Base-by-base conservation (phyloP, 2,329 filamentous ascomycete species). In the Colletotrichum sp. region DNA sequence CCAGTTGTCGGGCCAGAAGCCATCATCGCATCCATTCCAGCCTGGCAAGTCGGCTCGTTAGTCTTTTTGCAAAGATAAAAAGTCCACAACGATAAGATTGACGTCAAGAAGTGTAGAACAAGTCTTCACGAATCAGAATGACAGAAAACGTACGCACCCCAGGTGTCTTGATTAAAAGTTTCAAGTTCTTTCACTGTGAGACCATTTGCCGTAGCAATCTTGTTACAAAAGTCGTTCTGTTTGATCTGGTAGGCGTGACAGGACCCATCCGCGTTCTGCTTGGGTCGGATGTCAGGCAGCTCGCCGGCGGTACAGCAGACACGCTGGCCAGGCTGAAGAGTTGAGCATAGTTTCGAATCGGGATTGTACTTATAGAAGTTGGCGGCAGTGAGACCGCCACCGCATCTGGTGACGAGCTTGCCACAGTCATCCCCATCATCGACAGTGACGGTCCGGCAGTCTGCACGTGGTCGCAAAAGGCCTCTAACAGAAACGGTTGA, bases 131-230 rank as follows among this genome's bases (percentile, higher is more conserved):
- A 36, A 36, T 36, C 0, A 16, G 34, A 36, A 36, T 36, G 34
- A 36, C 34, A 49, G 18, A 6, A 44, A 44, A 16, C 2, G 16
- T 18, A 57, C 65, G 3, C 12, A 69, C 77, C 79, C 86, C 87
- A 89, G 7, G 86, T 88, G 13, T 73, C 80, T 21, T 79, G 83
- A 77, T 89, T 89, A 63, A 82, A 85, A 1, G 74, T 72, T 39
- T 85, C 81, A 6, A 89, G 79, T 1, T 87, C 76, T 2, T 78
- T 64, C 1, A 80, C 69, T 2, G 81, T 85, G 13, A 88, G 71
- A 10, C 77, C 72, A 76, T 86, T 76, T 1, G 69, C 49, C 4
- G 78, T 75, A 0, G 83, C 85, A 65, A 89, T 79, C 3, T 24
- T 75, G 28, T 71, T 44, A 77, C 87, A 88, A 36, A 59, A 81